Conservation (phyloP, 2,329 filamentous ascomycete genomes). For the Leptographium flavum region DNA sequence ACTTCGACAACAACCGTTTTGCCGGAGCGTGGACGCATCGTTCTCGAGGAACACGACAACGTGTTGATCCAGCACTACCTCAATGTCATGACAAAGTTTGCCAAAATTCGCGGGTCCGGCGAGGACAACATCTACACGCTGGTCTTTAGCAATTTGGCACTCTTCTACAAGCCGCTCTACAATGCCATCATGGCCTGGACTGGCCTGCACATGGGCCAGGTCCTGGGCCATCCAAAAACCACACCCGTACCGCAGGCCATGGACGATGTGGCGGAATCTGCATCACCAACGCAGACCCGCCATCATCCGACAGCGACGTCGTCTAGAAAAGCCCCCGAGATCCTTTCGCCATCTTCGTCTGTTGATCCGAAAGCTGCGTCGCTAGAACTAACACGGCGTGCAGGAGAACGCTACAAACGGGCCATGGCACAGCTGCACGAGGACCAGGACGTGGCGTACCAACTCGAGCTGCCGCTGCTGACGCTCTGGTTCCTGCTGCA, state of each 20-base stretch:
- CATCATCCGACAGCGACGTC: too few species aligned
- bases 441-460: conserved; percentile 3
- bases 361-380: too few species aligned
- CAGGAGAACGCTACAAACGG: neutral
- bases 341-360: too few species aligned
- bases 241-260: neutral
- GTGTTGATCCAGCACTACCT: conserved; percentile 4
- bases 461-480: conserved; percentile 4
- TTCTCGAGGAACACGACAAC: too few species aligned
- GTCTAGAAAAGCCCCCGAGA: too few species aligned
- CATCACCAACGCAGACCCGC: too few species aligned
- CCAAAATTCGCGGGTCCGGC: conserved; percentile 2
- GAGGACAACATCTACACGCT: conserved; percentile 6
- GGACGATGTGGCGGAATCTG: too few species aligned
- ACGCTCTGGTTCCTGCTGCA: conserved; percentile 5
- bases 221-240: neutral
- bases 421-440: conserved; percentile 1
- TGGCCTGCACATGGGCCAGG: conserved; percentile 3
- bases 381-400: too few species aligned
- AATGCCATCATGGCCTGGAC: conserved; percentile 5
- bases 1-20: neutral
- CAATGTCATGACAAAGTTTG: conserved; percentile 5
- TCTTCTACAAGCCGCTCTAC: conserved; percentile 4
- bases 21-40: too few species aligned
- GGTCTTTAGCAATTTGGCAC: conserved; percentile 5